A percentile compares a stretch with the other conserved stretches of the same genome.
These are phyloP conservation scores for Exophiala lecanii-corni DNA, from an alignment of 2,329 filamentous ascomycete genomes.

Conservation along the genomic window DNA sequence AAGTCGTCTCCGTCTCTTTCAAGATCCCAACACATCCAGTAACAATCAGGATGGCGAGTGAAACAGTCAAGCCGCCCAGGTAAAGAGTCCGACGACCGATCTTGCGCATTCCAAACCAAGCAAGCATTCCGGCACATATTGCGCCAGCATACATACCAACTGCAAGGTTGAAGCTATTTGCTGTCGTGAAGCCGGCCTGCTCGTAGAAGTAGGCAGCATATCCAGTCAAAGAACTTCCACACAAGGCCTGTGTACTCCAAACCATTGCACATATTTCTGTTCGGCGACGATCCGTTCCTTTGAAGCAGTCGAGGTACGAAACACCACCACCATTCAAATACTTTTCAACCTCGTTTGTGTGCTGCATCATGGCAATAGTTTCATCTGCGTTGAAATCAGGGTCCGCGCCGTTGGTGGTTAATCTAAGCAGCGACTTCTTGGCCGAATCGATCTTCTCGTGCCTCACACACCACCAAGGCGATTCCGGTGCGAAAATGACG, in stretches of 20 bases:
- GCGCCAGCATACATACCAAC: constrained; percentile 37
- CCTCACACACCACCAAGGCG: constrained; percentile 49
- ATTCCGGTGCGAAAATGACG: constrained; percentile 46
- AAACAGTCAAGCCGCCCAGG: constrained; percentile 31
- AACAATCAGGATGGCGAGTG: constrained; percentile 30
- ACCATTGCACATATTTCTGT: constrained; percentile 33
- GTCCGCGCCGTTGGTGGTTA: constrained; percentile 35
- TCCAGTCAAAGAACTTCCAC: constrained; percentile 30
- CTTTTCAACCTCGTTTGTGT: constrained; percentile 48
- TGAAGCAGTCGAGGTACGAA: constrained; percentile 36
- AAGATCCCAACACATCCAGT: constrained; percentile 35
- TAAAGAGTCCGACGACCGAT: constrained; percentile 36
- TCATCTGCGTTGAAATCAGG: constrained; percentile 45
- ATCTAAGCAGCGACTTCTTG: constrained; percentile 36
- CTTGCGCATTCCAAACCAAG: constrained; percentile 32
- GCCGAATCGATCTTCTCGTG: constrained; percentile 39
- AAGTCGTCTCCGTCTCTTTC: constrained; percentile 32
- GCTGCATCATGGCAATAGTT: constrained; percentile 52
- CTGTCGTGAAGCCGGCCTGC: constrained; percentile 36
- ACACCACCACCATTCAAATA: constrained; percentile 27
- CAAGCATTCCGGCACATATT: constrained; percentile 30
- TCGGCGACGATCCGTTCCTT: constrained; percentile 31
- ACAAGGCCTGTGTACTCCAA: constrained; percentile 31
- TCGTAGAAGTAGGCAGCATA: constrained; percentile 34
- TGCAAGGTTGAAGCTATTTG: constrained; percentile 32